These are phyloP conservation scores for Gynostemma pentaphyllum DNA, from an alignment of 306 rosid species.

Conservation along the genomic window DNA sequence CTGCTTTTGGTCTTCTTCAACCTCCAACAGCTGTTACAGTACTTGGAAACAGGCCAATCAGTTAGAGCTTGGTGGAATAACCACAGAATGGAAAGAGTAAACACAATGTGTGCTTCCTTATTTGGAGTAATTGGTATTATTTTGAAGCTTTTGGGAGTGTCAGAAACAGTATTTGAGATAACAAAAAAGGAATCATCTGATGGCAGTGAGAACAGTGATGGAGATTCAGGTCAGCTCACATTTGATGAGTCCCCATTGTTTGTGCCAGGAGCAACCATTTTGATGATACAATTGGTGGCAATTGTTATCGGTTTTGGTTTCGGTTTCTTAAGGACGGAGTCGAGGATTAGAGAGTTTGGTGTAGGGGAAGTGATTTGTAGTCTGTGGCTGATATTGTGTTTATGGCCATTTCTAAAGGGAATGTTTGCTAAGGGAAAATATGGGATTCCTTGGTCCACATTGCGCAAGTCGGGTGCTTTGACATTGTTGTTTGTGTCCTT, in stretches of 20 bases:
- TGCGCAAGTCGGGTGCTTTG: conserved; percentile 27
- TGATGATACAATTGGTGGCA: conserved; percentile 36
- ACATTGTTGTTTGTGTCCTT: conserved; percentile 28
- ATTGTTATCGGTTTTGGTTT: conserved; percentile 20
- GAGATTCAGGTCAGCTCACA: conserved; percentile 26
- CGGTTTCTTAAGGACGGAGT: conserved; percentile 18
- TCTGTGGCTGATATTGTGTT: conserved; percentile 31
- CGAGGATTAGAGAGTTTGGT: conserved; percentile 16
- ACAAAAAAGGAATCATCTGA: conserved; percentile 36
- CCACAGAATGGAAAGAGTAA: conserved; percentile 40
- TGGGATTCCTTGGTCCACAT: conserved; percentile 45
- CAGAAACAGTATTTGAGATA: conserved; percentile 36
- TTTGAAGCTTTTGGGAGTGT: conserved; percentile 29
- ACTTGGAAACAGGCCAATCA: conserved; percentile 25
- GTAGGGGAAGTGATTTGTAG: conserved; percentile 32
- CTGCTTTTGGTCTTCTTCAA: conserved; percentile 16
- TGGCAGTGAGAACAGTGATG: not conserved
- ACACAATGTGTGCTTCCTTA: conserved; percentile 25
- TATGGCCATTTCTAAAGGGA: conserved; percentile 49
- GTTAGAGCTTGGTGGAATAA: conserved; percentile 70
- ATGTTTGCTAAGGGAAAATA: conserved; percentile 37
- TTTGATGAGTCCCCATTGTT: conserved; percentile 44
- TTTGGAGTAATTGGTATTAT: conserved; percentile 27
- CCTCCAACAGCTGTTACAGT: conserved; percentile 19
- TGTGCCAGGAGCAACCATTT: conserved; percentile 45